Evolutionary conservation across 1,284 basidiomycete species (phyloP).

Genomic region (Ustilago esculenta): DNA sequence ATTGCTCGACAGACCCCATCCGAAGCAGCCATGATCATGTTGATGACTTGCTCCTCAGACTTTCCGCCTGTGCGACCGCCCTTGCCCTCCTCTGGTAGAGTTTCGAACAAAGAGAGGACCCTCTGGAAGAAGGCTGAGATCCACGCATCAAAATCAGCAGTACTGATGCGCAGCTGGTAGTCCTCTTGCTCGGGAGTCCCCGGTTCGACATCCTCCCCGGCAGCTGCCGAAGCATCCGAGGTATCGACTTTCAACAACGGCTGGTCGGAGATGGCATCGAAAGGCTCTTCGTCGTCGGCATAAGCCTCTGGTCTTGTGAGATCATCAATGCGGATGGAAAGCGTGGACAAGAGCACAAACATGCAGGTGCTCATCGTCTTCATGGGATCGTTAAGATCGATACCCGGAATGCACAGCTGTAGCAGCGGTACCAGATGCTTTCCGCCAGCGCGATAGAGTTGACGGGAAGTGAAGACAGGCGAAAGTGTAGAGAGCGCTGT

Average conservation of each 20-base stretch:
- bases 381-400: constrained; percentile 91
- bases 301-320: constrained; percentile 70
- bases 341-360: constrained; percentile 80
- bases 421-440: constrained; percentile 88
- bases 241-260: constrained; percentile 47
- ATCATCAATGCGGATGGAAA: constrained; percentile 85
- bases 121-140: constrained; percentile 85
- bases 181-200: constrained; percentile 68
- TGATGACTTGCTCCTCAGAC: constrained; percentile 83
- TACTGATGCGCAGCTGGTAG: constrained; percentile 72
- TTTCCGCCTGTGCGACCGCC: constrained; percentile 81
- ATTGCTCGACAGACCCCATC: constrained; percentile 88
- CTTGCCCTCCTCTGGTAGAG: constrained; percentile 88
- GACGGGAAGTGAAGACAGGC: constrained; percentile 80
- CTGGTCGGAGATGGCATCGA: constrained; percentile 19
- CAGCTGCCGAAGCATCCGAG: not conserved
- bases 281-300: constrained; percentile 40
- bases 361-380: constrained; percentile 83
- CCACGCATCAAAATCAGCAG: constrained; percentile 87
- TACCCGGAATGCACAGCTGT: constrained; percentile 88
- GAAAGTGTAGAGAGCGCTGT: constrained; percentile 85
- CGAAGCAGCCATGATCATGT: constrained; percentile 81
- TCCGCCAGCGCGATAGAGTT: constrained; percentile 81
- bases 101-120: constrained; percentile 87
- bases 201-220: constrained; percentile 7